Percentiles rank a stretch among this genome's conserved stretches.
These are phyloP conservation scores for Ceratobasidium sp. DNA, from an alignment of 1,284 basidiomycete species.

Conservation along the genomic window DNA sequence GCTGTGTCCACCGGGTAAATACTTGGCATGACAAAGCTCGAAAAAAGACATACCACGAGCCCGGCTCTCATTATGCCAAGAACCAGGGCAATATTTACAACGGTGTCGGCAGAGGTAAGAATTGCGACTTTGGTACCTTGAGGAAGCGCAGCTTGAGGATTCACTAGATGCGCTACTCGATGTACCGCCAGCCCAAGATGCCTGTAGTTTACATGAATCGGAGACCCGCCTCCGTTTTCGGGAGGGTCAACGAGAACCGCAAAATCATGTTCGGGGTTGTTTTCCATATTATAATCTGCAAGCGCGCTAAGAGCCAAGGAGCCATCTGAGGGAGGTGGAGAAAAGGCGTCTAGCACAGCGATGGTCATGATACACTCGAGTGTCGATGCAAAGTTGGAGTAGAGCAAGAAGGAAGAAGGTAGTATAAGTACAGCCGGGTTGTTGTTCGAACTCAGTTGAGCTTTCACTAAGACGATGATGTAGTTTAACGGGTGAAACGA, in stretches of 20 bases:
- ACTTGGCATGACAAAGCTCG: background rate
- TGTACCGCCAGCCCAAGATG: conserved; percentile 36
- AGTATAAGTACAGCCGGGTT: conserved; percentile 9
- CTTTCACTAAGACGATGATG: background rate
- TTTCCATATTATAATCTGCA: conserved; percentile 41
- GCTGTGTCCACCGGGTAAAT: conserved; percentile 16
- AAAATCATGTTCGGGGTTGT: conserved; percentile 30
- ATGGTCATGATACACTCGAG: conserved; percentile 9
- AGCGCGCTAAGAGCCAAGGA: conserved; percentile 29
- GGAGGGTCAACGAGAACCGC: conserved; percentile 31
- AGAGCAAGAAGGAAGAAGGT: background rate
- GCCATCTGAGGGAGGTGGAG: conserved; percentile 34
- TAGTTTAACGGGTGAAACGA: background rate
- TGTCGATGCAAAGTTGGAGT: background rate
- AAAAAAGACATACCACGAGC: conserved; percentile 34
- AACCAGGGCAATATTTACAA: conserved; percentile 40
- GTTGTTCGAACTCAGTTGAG: conserved; percentile 27
- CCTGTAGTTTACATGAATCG: conserved; percentile 22
- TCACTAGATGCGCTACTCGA: conserved; percentile 29
- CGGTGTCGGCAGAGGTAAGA: conserved; percentile 40
- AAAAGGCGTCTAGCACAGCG: conserved; percentile 17
- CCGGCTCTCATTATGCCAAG: conserved; percentile 45
- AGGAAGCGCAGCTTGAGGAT: conserved; percentile 27
- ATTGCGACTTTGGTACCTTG: conserved; percentile 42
- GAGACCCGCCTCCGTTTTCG: background rate